A percentile compares a stretch with the other conserved stretches of the same genome.
Evolutionary conservation across 2,329 filamentous ascomycete species (phyloP).

Genomic region (Trichoderma arundinaceum): DNA sequence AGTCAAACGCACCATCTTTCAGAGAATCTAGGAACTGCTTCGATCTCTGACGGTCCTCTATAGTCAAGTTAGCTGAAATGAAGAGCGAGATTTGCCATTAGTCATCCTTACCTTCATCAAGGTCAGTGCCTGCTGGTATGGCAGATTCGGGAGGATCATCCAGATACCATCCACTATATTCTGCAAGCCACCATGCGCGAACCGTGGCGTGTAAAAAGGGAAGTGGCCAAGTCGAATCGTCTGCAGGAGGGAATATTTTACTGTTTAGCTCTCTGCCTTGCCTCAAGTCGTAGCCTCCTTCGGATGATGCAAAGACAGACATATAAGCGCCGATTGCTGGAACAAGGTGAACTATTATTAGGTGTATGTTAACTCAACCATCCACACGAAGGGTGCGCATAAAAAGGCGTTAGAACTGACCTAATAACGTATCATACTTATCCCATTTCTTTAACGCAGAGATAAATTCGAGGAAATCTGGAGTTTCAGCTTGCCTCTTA

Average conservation of each 20-base stretch:
- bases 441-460: conserved; percentile 71
- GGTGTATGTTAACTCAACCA: conserved; percentile 18
- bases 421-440: conserved; percentile 71
- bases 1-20: conserved; percentile 90
- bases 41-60: conserved; percentile 72
- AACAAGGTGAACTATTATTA: conserved; percentile 71
- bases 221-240: conserved; percentile 73
- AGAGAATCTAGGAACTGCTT: conserved; percentile 77
- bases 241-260: conserved; percentile 68
- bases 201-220: conserved; percentile 79
- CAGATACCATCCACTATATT: conserved; percentile 89
- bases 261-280: conserved; percentile 74
- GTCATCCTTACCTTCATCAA: conserved; percentile 58
- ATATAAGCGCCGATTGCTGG: conserved; percentile 80
- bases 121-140: conserved; percentile 63
- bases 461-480: conserved; percentile 77
- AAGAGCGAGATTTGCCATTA: not conserved
- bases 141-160: conserved; percentile 69
- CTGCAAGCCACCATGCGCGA: conserved; percentile 84
- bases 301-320: conserved; percentile 76
- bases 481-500: conserved; percentile 69
- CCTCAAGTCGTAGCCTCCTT: conserved; percentile 69
- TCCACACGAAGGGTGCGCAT: not conserved
- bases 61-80: conserved; percentile 37
- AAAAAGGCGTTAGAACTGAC: conserved; percentile 43